phyloP scores from a whole-genome alignment of 2,329 filamentous ascomycete species.

The Epichloe brachyelytri region DNA sequence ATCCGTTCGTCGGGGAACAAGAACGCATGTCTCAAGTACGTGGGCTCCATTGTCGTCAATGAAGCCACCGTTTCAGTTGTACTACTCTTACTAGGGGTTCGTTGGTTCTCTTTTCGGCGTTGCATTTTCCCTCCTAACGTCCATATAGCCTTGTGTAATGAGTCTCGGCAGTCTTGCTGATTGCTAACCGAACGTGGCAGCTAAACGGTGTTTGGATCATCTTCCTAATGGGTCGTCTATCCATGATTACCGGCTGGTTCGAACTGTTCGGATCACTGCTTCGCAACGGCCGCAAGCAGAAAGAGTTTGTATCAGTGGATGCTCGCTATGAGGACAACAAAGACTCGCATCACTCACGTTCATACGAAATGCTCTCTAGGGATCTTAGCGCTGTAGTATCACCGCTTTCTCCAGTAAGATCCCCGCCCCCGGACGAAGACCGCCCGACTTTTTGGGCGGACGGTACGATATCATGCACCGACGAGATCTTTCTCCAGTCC shows the following conservation, averaged over 20 bases:
- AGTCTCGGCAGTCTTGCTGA: constrained; percentile 4
- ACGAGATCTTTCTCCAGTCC: constrained; percentile 44
- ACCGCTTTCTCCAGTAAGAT: constrained; percentile 30
- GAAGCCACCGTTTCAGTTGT: constrained; percentile 70
- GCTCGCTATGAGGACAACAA: constrained; percentile 50
- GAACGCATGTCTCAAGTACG: constrained; percentile 48
- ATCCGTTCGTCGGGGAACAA: constrained; percentile 40
- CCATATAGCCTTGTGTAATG: background rate
- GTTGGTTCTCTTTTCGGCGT: background rate
- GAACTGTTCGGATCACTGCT: constrained; percentile 42
- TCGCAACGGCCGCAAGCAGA: constrained; percentile 37
- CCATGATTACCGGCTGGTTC: constrained; percentile 77
- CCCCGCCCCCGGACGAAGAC: constrained; percentile 27
- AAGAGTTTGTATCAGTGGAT: constrained; percentile 84
- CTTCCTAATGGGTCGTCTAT: constrained; percentile 65
- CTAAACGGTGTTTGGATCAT: constrained; percentile 78
- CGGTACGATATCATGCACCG: constrained; percentile 42
- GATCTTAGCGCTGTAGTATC: constrained; percentile 42
- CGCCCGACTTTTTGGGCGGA: constrained; percentile 42
- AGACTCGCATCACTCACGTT: constrained; percentile 37
- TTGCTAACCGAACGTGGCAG: constrained; percentile 26
- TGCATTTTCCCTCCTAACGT: background rate
- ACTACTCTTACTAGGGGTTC: constrained; percentile 64
- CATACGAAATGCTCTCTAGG: constrained; percentile 70
- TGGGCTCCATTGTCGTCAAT: constrained; percentile 52